Conservation (phyloP, 169 alveolate species). For the Plasmodium gallinaceum region DNA sequence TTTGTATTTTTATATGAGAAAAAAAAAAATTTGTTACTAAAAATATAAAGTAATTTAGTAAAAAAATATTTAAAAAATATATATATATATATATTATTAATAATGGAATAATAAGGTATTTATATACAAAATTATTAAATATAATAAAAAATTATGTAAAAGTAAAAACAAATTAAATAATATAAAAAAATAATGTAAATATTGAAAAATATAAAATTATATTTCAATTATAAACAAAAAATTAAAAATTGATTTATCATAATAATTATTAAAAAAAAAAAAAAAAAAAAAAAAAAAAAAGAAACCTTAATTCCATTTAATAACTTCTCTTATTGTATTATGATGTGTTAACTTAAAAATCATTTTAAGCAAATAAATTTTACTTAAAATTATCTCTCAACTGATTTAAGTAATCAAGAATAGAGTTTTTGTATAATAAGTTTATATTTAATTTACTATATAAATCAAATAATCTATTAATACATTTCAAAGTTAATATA, state of each 20-base stretch:
- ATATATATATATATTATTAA: no score
- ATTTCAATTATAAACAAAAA: conserved; percentile 1
- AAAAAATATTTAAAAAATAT: no score
- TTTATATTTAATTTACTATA: conserved; percentile 30
- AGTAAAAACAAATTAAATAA: not conserved
- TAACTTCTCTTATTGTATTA: not conserved
- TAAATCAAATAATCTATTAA: conserved; percentile 39
- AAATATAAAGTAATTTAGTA: no score
- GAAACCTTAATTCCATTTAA: not conserved
- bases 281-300: not conserved
- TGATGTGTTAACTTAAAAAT: no score
- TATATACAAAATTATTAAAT: no score
- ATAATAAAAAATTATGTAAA: no score
- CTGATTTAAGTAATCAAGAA: conserved; percentile 45
- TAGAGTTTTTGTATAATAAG: conserved; percentile 27
- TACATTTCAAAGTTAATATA: conserved; percentile 31
- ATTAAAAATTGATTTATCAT: no score
- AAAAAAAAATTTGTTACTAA: no score
- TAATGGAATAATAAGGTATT: no score
- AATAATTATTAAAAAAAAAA: no score
- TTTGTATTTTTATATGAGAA: no score
- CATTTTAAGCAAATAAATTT: no score
- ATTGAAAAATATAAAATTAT: not conserved
- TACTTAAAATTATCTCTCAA: conserved; percentile 11
- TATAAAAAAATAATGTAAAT: not conserved